A percentile compares a stretch with the other conserved stretches of the same genome.
These are phyloP conservation scores for Carex myosuroides DNA, from an alignment of 176 grass and related monocot species.

Conservation along the genomic window DNA sequence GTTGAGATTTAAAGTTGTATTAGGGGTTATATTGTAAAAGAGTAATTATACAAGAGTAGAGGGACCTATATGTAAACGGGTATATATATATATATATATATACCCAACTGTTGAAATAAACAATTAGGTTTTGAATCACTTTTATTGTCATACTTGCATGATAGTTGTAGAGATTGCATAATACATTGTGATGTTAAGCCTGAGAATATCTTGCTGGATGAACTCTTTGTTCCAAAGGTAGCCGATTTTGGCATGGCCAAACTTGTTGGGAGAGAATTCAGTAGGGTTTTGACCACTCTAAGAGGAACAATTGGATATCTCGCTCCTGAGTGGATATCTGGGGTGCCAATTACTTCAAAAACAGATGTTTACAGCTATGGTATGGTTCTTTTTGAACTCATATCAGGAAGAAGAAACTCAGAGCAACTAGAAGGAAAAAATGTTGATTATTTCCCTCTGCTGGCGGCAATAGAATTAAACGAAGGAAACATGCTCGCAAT, in stretches of 20 bases:
- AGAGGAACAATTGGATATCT: conserved; percentile 1
- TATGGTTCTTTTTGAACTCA: background rate
- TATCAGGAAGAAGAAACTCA: background rate
- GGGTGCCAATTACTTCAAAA: background rate
- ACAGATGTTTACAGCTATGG: conserved; percentile 3
- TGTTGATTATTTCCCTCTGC: background rate
- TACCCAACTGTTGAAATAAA: no score
- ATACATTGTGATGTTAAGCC: conserved; percentile 66
- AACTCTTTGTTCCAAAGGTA: conserved; percentile 24
- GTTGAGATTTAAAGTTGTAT: no score
- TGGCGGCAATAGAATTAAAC: background rate
- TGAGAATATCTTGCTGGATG: conserved; percentile 55
- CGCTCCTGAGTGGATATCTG: background rate
- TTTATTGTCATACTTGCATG: conserved; percentile 36
- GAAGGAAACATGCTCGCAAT: background rate
- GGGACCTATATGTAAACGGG: no score
- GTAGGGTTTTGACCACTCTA: background rate
- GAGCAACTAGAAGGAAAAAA: background rate
- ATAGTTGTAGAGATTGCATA: conserved; percentile 45
- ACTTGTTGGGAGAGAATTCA: background rate
- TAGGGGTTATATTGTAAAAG: no score
- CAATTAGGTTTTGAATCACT: no score
- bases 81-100: no score
- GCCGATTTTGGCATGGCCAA: conserved; percentile 34
- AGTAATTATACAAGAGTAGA: no score